phyloP scores from a whole-genome alignment of 306 rosid genomes.

The Albizia julibrissin region DNA sequence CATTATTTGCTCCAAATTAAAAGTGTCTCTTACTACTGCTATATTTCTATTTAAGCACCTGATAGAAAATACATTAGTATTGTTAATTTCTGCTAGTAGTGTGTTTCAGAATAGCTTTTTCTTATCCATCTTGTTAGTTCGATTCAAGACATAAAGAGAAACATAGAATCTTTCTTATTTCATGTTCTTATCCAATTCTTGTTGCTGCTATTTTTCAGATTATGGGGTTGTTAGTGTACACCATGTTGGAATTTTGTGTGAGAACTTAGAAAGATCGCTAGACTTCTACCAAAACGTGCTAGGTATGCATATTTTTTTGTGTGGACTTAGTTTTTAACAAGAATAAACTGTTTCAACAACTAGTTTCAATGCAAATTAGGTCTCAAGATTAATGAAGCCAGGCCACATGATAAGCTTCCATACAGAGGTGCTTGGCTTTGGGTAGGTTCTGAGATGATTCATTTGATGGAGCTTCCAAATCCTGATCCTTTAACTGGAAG shows the following conservation, averaged over 20 bases:
- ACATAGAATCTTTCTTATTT: too few species aligned
- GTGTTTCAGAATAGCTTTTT: conserved; percentile 14
- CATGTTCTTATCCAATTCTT: not conserved
- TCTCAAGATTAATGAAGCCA: conserved; percentile 87
- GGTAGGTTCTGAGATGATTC: conserved; percentile 99
- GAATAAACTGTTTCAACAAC: conserved; percentile 20
- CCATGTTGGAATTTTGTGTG: conserved; percentile 90
- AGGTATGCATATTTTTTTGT: conserved; percentile 53
- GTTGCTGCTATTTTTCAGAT: conserved; percentile 53
- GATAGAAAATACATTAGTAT: not conserved
- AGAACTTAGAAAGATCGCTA: conserved; percentile 80
- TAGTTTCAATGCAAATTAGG: conserved; percentile 46
- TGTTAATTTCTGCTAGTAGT: not conserved
- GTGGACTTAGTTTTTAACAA: not conserved
- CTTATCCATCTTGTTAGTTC: not conserved
- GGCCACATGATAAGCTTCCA: conserved; percentile 96
- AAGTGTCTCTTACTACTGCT: not conserved
- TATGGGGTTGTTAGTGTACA: conserved; percentile 81
- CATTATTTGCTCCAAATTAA: not conserved
- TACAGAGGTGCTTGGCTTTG: conserved; percentile 97
- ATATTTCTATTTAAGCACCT: not conserved
- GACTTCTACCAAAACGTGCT: conserved; percentile 81
- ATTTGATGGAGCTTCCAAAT: conserved; percentile 97
- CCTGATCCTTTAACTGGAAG: conserved; percentile 92
- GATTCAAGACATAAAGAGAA: too few species aligned